A percentile compares a stretch with the other conserved stretches of the same genome.
These are phyloP conservation scores for Wickerhamiella parazyma DNA, from an alignment of 805 yeast genomes.

Conservation along the genomic window DNA sequence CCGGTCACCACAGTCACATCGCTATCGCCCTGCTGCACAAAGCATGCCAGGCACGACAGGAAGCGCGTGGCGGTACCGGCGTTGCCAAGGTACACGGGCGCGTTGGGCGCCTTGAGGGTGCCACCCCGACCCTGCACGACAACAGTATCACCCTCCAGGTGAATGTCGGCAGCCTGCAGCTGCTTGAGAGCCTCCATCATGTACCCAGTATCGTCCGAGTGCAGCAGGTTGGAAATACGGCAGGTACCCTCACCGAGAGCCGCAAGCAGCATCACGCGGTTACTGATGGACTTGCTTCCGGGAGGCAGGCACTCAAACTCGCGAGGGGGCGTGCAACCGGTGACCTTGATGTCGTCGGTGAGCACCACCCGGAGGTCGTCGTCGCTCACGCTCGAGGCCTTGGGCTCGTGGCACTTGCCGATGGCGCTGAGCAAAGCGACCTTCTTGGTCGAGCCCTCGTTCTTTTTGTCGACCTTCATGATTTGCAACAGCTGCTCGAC, in stretches of 20 bases:
- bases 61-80: constrained; percentile 98
- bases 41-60: constrained; percentile 81
- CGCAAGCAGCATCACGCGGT: constrained; percentile 85
- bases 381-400: constrained; percentile 75
- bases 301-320: constrained; percentile 61
- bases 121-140: constrained; percentile 77
- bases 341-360: constrained; percentile 65
- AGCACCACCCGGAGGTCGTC: constrained; percentile 67
- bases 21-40: constrained; percentile 40
- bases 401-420: constrained; percentile 78
- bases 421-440: constrained; percentile 71
- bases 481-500: constrained; percentile 59
- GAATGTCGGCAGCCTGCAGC: constrained; percentile 67
- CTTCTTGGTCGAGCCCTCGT: constrained; percentile 82
- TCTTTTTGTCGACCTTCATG: constrained; percentile 94
- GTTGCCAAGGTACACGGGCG: constrained; percentile 77
- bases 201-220: constrained; percentile 91
- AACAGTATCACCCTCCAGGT: constrained; percentile 80
- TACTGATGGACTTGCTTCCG: constrained; percentile 93
- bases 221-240: constrained; percentile 69
- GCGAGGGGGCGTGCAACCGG: constrained; percentile 30
- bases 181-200: constrained; percentile 79
- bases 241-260: constrained; percentile 83
- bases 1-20: constrained; percentile 60
- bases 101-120: constrained; percentile 43